Percentiles rank a stretch among this genome's conserved stretches.
These are phyloP conservation scores for Steccherinum ochraceum DNA, from an alignment of 768 basidiomycete genomes.

Conservation along the genomic window DNA sequence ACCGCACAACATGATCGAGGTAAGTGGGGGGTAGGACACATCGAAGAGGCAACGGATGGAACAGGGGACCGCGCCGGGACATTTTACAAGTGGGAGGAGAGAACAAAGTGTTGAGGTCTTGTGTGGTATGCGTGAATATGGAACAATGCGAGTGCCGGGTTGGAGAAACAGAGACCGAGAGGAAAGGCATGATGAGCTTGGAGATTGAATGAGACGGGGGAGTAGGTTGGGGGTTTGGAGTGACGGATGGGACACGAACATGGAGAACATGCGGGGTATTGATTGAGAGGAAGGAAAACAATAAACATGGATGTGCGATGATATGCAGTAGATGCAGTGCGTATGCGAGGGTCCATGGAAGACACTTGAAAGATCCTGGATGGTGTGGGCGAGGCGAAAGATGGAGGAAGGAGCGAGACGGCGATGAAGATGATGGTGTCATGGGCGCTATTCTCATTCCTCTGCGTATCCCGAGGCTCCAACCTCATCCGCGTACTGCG, in stretches of 20 bases:
- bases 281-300: conserved; percentile 3
- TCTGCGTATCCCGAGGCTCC: conserved; percentile 3
- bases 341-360: conserved; percentile 4
- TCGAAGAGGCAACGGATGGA: no score
- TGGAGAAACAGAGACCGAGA: background rate
- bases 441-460: no score
- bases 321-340: conserved; percentile 13
- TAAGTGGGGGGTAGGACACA: no score
- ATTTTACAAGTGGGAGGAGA: background rate
- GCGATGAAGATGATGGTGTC: no score
- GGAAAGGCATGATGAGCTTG: background rate
- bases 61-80: background rate
- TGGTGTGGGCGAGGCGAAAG: no score
- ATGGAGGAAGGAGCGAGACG: no score
- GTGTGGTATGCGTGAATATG: background rate
- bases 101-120: no score
- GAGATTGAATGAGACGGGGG: background rate
- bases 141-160: background rate
- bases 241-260: background rate
- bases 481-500: conserved; percentile 7
- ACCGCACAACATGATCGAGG: background rate
- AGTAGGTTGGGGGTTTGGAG: background rate
- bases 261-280: background rate
- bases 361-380: background rate
- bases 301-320: conserved; percentile 7